phyloP scores from a whole-genome alignment of 345 rosid genomes.

The Rhodamnia argentea region DNA sequence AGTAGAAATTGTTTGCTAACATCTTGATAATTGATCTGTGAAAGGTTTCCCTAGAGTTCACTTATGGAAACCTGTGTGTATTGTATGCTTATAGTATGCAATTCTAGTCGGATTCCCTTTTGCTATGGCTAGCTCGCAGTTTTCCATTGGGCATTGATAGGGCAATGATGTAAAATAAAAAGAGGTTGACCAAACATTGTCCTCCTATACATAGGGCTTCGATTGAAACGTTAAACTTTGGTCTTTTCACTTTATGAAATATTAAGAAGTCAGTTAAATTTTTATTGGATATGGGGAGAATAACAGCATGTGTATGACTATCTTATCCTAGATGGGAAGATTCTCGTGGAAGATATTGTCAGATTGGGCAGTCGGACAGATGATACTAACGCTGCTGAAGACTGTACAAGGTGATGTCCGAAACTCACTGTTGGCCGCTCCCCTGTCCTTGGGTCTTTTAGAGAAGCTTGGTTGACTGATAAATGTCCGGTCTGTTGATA shows the following conservation, averaged over 20 bases:
- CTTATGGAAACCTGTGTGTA: background rate
- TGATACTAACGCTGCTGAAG: constrained; percentile 30
- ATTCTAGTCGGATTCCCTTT: background rate
- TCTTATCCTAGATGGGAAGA: constrained; percentile 64
- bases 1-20: background rate
- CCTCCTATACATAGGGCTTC: background rate
- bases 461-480: background rate
- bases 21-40: background rate
- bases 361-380: constrained; percentile 63
- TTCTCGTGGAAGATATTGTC: constrained; percentile 90
- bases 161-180: background rate
- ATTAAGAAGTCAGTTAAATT: background rate
- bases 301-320: background rate
- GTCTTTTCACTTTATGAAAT: background rate
- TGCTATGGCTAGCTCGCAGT: background rate
- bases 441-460: background rate
- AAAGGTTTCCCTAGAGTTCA: background rate
- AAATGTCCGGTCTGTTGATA: background rate
- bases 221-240: background rate
- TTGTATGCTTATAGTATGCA: background rate
- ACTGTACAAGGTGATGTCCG: background rate
- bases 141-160: background rate
- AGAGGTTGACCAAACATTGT: background rate
- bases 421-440: background rate
- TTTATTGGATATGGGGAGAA: background rate